These are phyloP conservation scores for Paecilomyces fulvus DNA, from an alignment of 2,329 filamentous ascomycete species.

Conservation along the genomic window DNA sequence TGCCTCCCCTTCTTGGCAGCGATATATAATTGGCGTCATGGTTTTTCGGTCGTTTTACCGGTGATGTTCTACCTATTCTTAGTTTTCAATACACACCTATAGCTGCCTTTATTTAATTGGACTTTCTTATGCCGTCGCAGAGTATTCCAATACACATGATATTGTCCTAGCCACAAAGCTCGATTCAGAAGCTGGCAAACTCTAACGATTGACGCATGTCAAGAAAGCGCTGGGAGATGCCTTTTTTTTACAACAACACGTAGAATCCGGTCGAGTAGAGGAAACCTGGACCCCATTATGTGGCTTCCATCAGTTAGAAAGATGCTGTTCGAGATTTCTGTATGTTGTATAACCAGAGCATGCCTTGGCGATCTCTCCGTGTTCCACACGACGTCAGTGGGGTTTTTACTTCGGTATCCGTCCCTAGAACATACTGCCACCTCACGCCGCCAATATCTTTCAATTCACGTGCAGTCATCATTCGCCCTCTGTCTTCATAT, in stretches of 20 bases:
- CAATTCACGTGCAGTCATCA: background rate
- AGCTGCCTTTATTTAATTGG: background rate
- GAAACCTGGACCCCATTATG: too few relatives aligned
- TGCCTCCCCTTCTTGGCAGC: background rate
- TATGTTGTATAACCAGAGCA: background rate
- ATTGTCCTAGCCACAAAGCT: background rate
- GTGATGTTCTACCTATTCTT: background rate
- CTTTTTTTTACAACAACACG: too few relatives aligned
- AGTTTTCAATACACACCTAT: background rate
- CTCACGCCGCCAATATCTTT: slow-evolving; percentile 11
- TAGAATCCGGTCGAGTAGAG: too few relatives aligned
- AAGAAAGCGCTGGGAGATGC: too few relatives aligned
- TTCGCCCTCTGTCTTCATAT: background rate
- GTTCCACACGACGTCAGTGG: slow-evolving; percentile 20
- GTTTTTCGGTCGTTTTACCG: background rate
- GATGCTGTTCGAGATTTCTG: too few relatives aligned
- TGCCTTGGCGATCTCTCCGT: background rate
- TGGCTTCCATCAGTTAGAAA: too few relatives aligned
- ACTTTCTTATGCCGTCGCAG: background rate
- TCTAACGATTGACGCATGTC: too few relatives aligned
- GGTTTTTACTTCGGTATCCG: background rate
- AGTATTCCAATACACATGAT: background rate
- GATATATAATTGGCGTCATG: background rate
- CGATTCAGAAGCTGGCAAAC: background rate
- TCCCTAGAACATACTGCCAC: slow-evolving; percentile 11